phyloP scores from a whole-genome alignment of 2,329 filamentous ascomycete genomes.

The Xylariaceae sp. region DNA sequence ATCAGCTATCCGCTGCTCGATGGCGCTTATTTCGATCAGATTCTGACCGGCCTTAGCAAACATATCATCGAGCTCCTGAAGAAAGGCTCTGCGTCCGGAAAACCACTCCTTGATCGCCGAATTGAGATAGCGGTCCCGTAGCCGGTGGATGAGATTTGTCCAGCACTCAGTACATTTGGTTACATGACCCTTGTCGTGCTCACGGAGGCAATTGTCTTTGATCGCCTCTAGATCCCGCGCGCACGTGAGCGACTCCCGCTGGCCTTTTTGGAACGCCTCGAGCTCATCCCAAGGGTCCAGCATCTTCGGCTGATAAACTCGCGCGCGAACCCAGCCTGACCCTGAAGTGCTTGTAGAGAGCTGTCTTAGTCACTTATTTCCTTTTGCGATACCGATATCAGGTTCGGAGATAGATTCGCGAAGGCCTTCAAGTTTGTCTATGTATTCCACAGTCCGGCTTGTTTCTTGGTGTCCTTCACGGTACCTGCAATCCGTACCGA shows the following conservation, averaged over 20 bases:
- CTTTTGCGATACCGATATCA: background rate
- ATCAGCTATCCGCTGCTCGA: constrained; percentile 46
- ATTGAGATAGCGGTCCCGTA: constrained; percentile 39
- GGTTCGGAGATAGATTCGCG: background rate
- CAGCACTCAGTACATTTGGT: constrained; percentile 46
- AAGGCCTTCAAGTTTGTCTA: background rate
- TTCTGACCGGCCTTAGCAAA: constrained; percentile 44
- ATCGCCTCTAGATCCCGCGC: constrained; percentile 40
- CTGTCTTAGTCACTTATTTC: background rate
- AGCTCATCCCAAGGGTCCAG: constrained; percentile 33
- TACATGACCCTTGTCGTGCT: constrained; percentile 41
- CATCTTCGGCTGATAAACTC: constrained; percentile 20
- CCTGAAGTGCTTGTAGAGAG: background rate
- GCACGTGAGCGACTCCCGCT: constrained; percentile 30
- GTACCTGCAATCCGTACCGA: background rate
- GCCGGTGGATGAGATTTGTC: constrained; percentile 41
- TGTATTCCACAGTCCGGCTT: too few species aligned
- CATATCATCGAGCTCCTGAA: constrained; percentile 45
- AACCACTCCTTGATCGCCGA: constrained; percentile 47
- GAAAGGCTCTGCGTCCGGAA: constrained; percentile 42
- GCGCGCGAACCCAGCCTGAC: background rate
- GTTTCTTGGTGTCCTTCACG: background rate
- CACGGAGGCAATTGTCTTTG: constrained; percentile 38
- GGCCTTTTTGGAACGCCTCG: constrained; percentile 29
- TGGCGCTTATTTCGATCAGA: constrained; percentile 39